Base-by-base conservation (phyloP, 768 basidiomycete species). In the Russula foetens region DNA sequence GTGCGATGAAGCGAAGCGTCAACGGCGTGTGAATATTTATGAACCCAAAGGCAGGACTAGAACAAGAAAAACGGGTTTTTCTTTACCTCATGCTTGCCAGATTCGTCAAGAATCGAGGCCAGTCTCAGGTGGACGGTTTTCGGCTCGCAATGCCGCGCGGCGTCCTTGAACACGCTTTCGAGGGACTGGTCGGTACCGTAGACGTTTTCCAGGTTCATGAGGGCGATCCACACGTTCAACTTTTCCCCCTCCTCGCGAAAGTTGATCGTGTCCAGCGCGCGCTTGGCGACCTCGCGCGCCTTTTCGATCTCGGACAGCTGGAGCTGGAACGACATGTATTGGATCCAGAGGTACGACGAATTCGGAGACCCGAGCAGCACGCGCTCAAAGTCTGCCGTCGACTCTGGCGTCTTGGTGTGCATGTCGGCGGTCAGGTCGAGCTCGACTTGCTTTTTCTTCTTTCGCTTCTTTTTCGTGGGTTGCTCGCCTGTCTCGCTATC, bases 281-380 rank as follows among this genome's bases (percentile, higher is more conserved):
- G 84, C 55, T 83, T 81, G 49, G 85, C 95, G 53, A 94, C 85
- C 70, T 89, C 86, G 46, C 93, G 82, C 15, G 96, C 97, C 73
- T 95, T 97, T 68, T 94, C 95, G 57, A 97, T 77, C 74, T 99
- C 96, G 31, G 95, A 92, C n/a, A 99, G 81, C 66, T 93, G 93
- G 12, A 98, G 78, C 68, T 95, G 92, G 83, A 98, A 96, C 9
- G 97, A 96, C 93, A 99, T 98, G 72, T 94, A 99, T 72, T 98
- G 95, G 60, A 99, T 86, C 97, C 97, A 99, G 35, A 98, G 80
- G 74, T 89, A 97, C 0, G 97, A 98, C 7, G 95, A 98, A 70
- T 97, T 93, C 1, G 97, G 96, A 0, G 96, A 94, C 29, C 92
- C 91, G 41, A 98, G 79, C 48, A 99, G 81, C 38, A 91, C 75